Percentiles rank a stretch among this genome's conserved stretches.
Conservation (phyloP, 2,329 filamentous ascomycete species). For the Pochonia chlamydosporia region DNA sequence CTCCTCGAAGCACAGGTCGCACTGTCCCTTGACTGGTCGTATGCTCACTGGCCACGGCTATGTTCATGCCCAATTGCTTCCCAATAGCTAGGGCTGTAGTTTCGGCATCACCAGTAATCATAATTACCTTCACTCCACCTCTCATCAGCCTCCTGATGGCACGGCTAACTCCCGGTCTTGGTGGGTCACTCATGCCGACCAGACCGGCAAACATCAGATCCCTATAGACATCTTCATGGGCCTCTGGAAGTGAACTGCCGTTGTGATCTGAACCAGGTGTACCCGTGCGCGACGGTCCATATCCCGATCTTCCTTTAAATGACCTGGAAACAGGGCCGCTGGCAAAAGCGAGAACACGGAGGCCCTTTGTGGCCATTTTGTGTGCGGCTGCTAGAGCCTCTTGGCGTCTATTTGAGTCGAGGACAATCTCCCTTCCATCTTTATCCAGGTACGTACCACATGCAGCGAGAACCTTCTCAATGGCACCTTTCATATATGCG, state of each 20-base stretch:
- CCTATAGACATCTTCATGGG: constrained; percentile 67
- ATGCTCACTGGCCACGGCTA: constrained; percentile 51
- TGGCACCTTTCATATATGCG: constrained; percentile 91
- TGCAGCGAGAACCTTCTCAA: constrained; percentile 78
- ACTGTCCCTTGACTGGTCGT: constrained; percentile 52
- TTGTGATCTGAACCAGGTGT: constrained; percentile 40
- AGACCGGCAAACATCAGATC: constrained; percentile 85
- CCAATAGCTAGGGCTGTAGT: constrained; percentile 92
- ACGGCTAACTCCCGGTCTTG: constrained; percentile 80
- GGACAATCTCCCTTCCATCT: constrained; percentile 77
- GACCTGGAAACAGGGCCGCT: constrained; percentile 63
- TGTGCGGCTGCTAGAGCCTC: constrained; percentile 77
- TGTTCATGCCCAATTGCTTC: constrained; percentile 88
- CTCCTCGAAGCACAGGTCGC: constrained; percentile 72
- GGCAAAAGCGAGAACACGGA: constrained; percentile 88
- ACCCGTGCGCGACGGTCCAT: constrained; percentile 39
- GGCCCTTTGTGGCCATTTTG: constrained; percentile 78
- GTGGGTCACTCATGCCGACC: constrained; percentile 96
- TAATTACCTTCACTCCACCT: constrained; percentile 93
- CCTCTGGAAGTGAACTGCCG: constrained; percentile 36
- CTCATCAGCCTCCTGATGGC: constrained; percentile 88
- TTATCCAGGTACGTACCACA: constrained; percentile 88
- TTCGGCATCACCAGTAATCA: constrained; percentile 97
- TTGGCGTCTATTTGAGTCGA: constrained; percentile 70
- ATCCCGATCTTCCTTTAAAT: constrained; percentile 32